Conservation (phyloP, 164 flowering plant species). For the Piper longum region DNA sequence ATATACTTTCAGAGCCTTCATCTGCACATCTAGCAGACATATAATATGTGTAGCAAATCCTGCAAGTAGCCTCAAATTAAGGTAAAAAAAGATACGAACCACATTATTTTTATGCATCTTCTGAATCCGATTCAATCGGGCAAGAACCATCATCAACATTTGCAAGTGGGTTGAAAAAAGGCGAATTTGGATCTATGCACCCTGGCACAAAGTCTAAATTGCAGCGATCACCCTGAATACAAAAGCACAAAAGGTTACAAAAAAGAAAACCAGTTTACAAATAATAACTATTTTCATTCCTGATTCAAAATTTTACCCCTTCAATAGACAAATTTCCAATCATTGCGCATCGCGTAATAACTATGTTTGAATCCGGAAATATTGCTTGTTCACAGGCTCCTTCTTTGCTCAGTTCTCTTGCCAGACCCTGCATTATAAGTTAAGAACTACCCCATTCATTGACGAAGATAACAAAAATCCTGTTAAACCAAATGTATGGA, state of each 20-base stretch:
- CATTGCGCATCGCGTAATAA: conserved; percentile 48
- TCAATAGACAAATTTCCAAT: conserved; percentile 54
- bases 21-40: too few relatives aligned
- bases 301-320: conserved; percentile 35
- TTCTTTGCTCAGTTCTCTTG: conserved; percentile 67
- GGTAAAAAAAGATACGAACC: not conserved
- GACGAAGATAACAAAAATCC: too few relatives aligned
- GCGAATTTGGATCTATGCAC: conserved; percentile 75
- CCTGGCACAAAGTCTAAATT: conserved; percentile 59
- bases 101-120: conserved; percentile 14
- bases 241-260: not conserved
- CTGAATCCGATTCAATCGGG: conserved; percentile 38
- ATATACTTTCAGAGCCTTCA: too few relatives aligned
- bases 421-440: conserved; percentile 47
- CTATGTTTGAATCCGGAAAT: conserved; percentile 60
- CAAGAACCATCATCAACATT: conserved; percentile 90
- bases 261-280: not conserved
- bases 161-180: conserved; percentile 52
- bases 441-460: too few relatives aligned
- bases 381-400: conserved; percentile 88
- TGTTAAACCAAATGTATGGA: too few relatives aligned
- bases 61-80: not conserved
- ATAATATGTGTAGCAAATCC: too few relatives aligned
- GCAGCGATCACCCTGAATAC: conserved; percentile 83
- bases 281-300: not conserved